These are phyloP conservation scores for Lactuca sativa DNA, from an alignment of 129 eudicot species.

Conservation along the genomic window DNA sequence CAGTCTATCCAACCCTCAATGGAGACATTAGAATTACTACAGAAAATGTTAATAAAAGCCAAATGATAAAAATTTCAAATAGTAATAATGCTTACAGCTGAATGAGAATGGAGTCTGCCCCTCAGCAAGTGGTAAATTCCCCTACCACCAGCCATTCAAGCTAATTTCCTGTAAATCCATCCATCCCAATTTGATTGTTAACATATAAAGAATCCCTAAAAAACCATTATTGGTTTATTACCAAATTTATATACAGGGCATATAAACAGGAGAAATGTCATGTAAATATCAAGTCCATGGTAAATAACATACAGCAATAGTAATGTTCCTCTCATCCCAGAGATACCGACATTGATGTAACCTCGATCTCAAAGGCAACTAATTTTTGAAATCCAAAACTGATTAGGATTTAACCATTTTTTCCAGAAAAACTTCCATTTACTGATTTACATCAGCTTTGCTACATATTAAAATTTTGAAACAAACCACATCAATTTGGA, in stretches of 20 bases:
- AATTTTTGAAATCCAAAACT: slow-evolving; percentile 16
- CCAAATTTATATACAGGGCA: neutral
- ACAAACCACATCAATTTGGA: neutral
- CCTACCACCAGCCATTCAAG: slow-evolving; percentile 68
- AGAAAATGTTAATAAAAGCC: slow-evolving; percentile 5
- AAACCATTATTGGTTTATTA: neutral
- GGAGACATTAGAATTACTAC: neutral
- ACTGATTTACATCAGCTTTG: slow-evolving; percentile 10
- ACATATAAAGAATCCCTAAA: neutral
- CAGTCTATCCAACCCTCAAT: neutral
- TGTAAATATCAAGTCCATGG: neutral
- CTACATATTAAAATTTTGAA: neutral
- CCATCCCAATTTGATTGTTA: slow-evolving; percentile 11
- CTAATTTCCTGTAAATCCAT: slow-evolving; percentile 37
- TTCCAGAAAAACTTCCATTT: neutral
- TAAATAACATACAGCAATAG: neutral
- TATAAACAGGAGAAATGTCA: neutral
- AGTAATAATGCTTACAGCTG: slow-evolving; percentile 51
- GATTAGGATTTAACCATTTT: neutral
- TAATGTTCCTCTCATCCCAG: slow-evolving; percentile 4
- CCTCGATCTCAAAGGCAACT: slow-evolving; percentile 11
- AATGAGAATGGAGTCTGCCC: slow-evolving; percentile 58
- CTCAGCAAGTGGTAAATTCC: slow-evolving; percentile 65
- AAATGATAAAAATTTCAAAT: neutral
- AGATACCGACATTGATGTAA: neutral